phyloP scores from a whole-genome alignment of 306 rosid genomes.

The Fragaria ananassa region DNA sequence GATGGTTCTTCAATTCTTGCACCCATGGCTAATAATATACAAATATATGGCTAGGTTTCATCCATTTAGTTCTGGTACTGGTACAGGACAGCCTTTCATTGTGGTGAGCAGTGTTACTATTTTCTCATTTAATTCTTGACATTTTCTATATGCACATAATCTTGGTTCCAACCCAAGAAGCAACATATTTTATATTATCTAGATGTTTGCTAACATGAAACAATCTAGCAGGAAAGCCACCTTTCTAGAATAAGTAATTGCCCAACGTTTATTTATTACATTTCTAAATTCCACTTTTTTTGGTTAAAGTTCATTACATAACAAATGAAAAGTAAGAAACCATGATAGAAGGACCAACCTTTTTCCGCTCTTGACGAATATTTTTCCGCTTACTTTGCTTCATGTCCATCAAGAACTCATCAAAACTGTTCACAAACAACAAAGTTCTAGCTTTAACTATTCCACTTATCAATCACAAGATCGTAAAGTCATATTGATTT shows the following conservation, averaged over 20 bases:
- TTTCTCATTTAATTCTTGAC: not conserved
- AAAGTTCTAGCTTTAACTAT: not conserved
- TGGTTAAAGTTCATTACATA: not conserved
- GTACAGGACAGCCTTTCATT: not conserved
- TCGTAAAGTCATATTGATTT: not conserved
- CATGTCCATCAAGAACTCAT: conserved; percentile 94
- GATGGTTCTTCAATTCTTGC: not conserved
- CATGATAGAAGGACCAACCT: conserved; percentile 42
- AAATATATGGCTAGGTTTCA: not conserved
- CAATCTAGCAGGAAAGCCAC: conserved; percentile 9
- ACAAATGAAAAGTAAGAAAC: conserved; percentile 11
- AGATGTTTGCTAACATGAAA: not conserved
- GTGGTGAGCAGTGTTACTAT: not conserved
- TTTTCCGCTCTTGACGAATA: conserved; percentile 94
- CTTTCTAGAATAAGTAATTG: not conserved
- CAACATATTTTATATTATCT: too few species aligned
- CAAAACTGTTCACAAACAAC: conserved; percentile 53
- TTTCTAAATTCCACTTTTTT: not conserved
- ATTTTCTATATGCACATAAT: not conserved
- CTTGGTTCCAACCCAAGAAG: not conserved
- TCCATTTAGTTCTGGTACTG: not conserved
- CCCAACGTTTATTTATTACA: not conserved
- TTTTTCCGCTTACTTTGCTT: conserved; percentile 92
- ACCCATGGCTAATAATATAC: not conserved
- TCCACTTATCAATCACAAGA: not conserved